Evolutionary conservation across 2,329 filamentous ascomycete species (phyloP).

Genomic region (Trichoderma sp.): DNA sequence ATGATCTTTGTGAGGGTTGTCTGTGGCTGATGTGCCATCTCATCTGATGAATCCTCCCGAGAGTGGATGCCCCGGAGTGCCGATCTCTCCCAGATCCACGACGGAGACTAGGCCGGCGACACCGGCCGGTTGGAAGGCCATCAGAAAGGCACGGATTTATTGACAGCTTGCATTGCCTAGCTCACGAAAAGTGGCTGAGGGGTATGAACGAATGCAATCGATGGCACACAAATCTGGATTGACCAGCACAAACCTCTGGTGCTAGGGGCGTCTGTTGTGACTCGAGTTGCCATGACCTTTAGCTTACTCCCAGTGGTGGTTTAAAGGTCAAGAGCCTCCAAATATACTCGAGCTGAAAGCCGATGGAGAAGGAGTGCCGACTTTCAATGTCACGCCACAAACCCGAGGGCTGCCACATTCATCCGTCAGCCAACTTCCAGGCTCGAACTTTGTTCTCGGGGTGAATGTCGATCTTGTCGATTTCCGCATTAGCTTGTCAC

Average conservation of each 20-base stretch:
- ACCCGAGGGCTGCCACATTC: not conserved
- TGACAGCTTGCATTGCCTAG: not conserved
- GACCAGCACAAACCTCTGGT: not conserved
- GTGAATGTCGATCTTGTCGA: not conserved
- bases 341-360: not conserved
- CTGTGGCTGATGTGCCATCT: slow-evolving; percentile 4
- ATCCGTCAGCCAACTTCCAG: not conserved
- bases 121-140: not conserved
- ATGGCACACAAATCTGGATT: not conserved
- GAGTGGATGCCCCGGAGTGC: not conserved
- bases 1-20: not conserved
- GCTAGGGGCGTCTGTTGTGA: not conserved
- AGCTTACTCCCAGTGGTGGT: not conserved
- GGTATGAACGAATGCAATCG: not conserved
- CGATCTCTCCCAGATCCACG: not conserved
- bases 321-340: too few relatives aligned
- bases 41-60: not conserved
- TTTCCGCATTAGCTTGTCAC: slow-evolving; percentile 1
- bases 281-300: not conserved
- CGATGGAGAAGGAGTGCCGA: not conserved
- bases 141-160: not conserved
- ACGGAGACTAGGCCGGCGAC: not conserved
- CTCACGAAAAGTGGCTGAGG: not conserved
- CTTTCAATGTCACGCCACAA: not conserved
- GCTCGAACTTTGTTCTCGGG: not conserved